Evolutionary conservation across 2,329 filamentous ascomycete genomes (phyloP).

Genomic region (Aspergillus fijiensis): DNA sequence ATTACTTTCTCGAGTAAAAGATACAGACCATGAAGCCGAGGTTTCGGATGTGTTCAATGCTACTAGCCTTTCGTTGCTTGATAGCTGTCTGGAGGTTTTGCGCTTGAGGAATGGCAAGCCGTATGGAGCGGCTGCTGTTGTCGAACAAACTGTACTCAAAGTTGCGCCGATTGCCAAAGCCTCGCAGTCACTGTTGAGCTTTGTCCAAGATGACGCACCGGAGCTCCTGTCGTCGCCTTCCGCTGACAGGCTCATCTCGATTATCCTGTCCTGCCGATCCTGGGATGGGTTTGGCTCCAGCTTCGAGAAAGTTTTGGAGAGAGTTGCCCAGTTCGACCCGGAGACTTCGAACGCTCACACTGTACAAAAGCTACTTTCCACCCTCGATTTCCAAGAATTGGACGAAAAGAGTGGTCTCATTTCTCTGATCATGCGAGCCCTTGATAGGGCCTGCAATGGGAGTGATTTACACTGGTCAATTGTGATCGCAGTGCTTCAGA

Average conservation of each 20-base stretch:
- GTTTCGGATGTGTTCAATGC: conserved; percentile 38
- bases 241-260: conserved; percentile 63
- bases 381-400: conserved; percentile 38
- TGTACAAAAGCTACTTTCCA: conserved; percentile 41
- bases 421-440: conserved; percentile 35
- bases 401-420: conserved; percentile 35
- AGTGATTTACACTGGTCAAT: conserved; percentile 40
- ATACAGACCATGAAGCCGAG: conserved; percentile 23
- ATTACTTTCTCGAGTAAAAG: conserved; percentile 31
- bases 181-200: conserved; percentile 47
- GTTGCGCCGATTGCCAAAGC: conserved; percentile 43
- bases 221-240: conserved; percentile 68
- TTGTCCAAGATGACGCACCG: conserved; percentile 58
- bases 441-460: conserved; percentile 38
- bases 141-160: conserved; percentile 54
- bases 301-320: conserved; percentile 38
- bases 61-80: conserved; percentile 42
- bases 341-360: conserved; percentile 34
- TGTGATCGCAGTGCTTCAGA: conserved; percentile 39
- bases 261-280: conserved; percentile 58
- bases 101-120: conserved; percentile 62
- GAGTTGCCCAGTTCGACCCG: conserved; percentile 33
- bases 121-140: conserved; percentile 61
- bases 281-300: conserved; percentile 42
- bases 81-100: conserved; percentile 52